Base-by-base conservation (phyloP, 805 yeast genomes). In the Saturnispora bothae region DNA sequence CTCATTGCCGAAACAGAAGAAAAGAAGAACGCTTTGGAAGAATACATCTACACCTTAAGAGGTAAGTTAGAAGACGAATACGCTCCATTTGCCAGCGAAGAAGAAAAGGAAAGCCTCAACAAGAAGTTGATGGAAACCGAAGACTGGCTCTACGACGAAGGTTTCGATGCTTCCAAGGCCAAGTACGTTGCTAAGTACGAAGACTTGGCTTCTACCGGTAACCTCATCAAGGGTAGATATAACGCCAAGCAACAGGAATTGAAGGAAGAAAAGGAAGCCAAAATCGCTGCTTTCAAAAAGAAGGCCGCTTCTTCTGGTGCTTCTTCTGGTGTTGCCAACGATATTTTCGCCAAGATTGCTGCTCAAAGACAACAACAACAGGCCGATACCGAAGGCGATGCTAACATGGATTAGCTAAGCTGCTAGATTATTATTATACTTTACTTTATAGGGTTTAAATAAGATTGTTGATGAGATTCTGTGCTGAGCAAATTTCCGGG, bases 1-100 rank as follows among this genome's bases (percentile, higher is more conserved):
- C 78, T 89, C 53, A 96, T 92, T 49, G 94, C 94, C 50, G 97
- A 92, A 69, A 92, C 97, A 49, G 97, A 92, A 72, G 96, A 92
- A 69, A 85, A 86, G 66, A 92, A 92, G 81, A 92, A 92, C 64
- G 92, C 95, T 48, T 73, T 92, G 46, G 98, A 92, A 73, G 99
- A 92, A 73, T 92, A 92, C 73, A 92, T 92, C 57, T 92, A 92
- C 68, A 94, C 85, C 55, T 77, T 89, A 65, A 83, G 98, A 69
- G 95, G 94, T 61, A 92, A 92, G 71, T 72, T 92, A 57, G 97
- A 88, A 43, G 98, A 86, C 41, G 78, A 78, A 53, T 89, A 89
- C 61, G 73, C 83, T 50, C 78, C 70, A 53, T 92, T 88, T 60
- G 96, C 96, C 42, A 72, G 82, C 49, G 94, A 81, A 43, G 85